These are phyloP conservation scores for Fusarium sp. DNA, from an alignment of 2,329 filamentous ascomycete species.

Conservation along the genomic window DNA sequence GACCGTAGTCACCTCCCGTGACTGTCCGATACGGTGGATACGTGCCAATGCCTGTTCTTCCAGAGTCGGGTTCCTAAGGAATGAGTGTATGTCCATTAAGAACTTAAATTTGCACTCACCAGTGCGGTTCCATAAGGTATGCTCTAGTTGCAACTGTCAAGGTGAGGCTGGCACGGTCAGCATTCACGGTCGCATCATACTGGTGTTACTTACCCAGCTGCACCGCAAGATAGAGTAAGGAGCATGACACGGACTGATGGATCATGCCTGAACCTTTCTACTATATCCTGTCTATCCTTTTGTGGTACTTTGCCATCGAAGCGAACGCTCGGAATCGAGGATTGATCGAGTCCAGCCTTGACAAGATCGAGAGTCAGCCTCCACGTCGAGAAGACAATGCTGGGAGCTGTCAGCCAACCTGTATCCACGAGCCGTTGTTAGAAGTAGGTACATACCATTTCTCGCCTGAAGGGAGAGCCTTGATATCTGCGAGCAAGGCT, in stretches of 20 bases:
- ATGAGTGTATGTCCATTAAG: not conserved
- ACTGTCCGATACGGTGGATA: constrained; percentile 53
- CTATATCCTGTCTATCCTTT: constrained; percentile 53
- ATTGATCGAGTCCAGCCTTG: constrained; percentile 52
- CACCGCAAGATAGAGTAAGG: constrained; percentile 62
- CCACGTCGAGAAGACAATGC: constrained; percentile 65
- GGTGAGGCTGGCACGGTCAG: constrained; percentile 52
- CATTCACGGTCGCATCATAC: fast-evolving
- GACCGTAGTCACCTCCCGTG: constrained; percentile 51
- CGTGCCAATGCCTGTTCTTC: constrained; percentile 58
- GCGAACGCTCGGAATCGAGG: constrained; percentile 51
- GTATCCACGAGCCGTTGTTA: too few species aligned
- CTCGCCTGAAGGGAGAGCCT: constrained; percentile 32
- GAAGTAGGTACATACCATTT: constrained; percentile 49
- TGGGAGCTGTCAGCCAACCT: constrained; percentile 31
- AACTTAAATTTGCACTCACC: constrained; percentile 36
- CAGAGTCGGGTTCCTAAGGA: constrained; percentile 54
- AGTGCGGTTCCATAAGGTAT: constrained; percentile 64
- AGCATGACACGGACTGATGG: constrained; percentile 56
- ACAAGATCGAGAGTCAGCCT: constrained; percentile 60
- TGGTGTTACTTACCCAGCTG: constrained; percentile 56
- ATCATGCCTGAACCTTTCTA: constrained; percentile 56
- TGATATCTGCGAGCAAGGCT: constrained; percentile 50
- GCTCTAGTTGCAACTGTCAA: constrained; percentile 60
- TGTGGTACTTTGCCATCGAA: constrained; percentile 61